These are phyloP conservation scores for Citrus mangshanensis DNA, from an alignment of 345 rosid species.

Conservation along the genomic window DNA sequence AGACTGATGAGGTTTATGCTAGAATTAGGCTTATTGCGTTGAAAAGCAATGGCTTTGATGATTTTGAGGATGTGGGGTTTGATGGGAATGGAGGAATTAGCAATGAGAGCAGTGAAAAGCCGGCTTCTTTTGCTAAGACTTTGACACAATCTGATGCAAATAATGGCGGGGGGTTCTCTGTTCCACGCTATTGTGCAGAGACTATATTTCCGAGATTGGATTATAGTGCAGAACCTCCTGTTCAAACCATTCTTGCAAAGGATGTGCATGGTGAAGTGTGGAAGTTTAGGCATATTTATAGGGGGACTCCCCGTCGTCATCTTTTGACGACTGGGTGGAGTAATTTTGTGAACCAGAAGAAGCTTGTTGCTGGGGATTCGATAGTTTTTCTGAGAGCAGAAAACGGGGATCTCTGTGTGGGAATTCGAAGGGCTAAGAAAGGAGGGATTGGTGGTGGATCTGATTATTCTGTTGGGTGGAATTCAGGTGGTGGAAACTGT, in stretches of 20 bases:
- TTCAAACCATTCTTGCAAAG: constrained; percentile 86
- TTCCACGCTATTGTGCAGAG: constrained; percentile 98
- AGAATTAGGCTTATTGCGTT: constrained; percentile 60
- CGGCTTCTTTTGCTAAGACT: constrained; percentile 91
- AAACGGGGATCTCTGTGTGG: constrained; percentile 90
- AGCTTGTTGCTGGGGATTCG: constrained; percentile 94
- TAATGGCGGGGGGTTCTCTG: constrained; percentile 98
- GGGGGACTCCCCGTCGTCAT: constrained; percentile 96
- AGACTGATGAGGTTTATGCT: constrained; percentile 85
- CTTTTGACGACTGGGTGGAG: constrained; percentile 98
- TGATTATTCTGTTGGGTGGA: constrained; percentile 72
- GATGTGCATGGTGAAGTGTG: constrained; percentile 89
- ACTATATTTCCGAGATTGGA: constrained; percentile 88
- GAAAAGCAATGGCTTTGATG: constrained; percentile 35
- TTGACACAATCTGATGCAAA: constrained; percentile 96
- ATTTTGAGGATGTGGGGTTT: constrained; percentile 34
- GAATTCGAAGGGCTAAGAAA: constrained; percentile 73
- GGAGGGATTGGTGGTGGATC: constrained; percentile 71
- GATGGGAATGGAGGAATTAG: constrained; percentile 32
- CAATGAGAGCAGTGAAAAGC: constrained; percentile 48
- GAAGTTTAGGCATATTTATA: constrained; percentile 94
- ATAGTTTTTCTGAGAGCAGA: constrained; percentile 83
- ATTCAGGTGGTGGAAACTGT: constrained; percentile 46
- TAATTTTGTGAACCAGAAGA: constrained; percentile 95
- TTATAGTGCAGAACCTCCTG: constrained; percentile 87